Evolutionary conservation across 371 early-diverging fungal species (phyloP).

Genomic region (Basidiobolus meristosporus): DNA sequence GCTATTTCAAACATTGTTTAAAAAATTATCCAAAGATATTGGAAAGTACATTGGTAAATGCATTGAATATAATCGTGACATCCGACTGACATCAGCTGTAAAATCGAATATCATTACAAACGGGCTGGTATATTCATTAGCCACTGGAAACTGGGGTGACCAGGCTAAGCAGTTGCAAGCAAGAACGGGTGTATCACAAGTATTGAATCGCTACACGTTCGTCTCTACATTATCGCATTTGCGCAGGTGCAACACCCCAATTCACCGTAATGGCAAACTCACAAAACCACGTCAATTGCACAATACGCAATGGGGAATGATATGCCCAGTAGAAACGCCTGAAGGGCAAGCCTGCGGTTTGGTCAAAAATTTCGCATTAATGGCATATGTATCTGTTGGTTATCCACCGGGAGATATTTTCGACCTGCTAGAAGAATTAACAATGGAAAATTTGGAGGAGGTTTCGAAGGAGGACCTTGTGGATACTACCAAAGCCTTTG

Average conservation of each 20-base stretch:
- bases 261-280: slow-evolving; percentile 70
- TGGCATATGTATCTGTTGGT: slow-evolving; percentile 72
- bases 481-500: slow-evolving; percentile 45
- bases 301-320: slow-evolving; percentile 82
- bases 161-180: slow-evolving; percentile 50
- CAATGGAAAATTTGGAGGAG: slow-evolving; percentile 48
- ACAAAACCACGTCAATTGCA: slow-evolving; percentile 81
- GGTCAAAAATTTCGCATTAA: slow-evolving; percentile 75
- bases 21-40: slow-evolving; percentile 53
- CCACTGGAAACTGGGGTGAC: slow-evolving; percentile 87
- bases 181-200: slow-evolving; percentile 73
- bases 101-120: slow-evolving; percentile 45
- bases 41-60: slow-evolving; percentile 40
- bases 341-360: slow-evolving; percentile 88
- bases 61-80: slow-evolving; percentile 38
- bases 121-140: slow-evolving; percentile 63
- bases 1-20: slow-evolving; percentile 58
- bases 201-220: slow-evolving; percentile 80
- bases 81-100: slow-evolving; percentile 42
- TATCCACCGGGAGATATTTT: slow-evolving; percentile 22
- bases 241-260: slow-evolving; percentile 72
- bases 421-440: slow-evolving; percentile 53
- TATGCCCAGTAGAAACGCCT: slow-evolving; percentile 81
- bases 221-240: slow-evolving; percentile 69
- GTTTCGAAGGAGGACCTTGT: too few relatives aligned